Conservation (phyloP, 768 basidiomycete species). For the Hortiboletus flavorubellus region DNA sequence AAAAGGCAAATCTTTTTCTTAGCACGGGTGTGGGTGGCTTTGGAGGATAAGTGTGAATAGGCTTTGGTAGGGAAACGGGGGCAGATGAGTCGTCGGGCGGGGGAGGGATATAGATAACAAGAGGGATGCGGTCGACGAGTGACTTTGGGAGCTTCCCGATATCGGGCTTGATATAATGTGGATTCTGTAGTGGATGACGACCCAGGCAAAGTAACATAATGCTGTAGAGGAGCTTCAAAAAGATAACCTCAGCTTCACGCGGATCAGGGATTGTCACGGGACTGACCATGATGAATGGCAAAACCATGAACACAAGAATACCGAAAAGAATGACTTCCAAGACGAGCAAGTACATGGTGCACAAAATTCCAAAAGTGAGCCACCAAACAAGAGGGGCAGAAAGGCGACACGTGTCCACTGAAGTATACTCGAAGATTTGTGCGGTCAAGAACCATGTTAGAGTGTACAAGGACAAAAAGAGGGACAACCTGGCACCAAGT, state of each 20-base stretch:
- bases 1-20: conserved; percentile 54
- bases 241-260: conserved; percentile 4
- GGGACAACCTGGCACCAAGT: conserved; percentile 42
- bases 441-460: conserved; percentile 81
- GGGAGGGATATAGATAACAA: conserved; percentile 82
- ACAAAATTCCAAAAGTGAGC: conserved; percentile 76
- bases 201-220: conserved; percentile 76
- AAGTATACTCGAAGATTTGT: conserved; percentile 76
- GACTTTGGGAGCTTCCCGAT: conserved; percentile 70
- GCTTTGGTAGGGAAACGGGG: conserved; percentile 42
- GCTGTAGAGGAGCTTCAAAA: conserved; percentile 67
- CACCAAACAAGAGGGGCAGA: conserved; percentile 84
- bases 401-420: conserved; percentile 66
- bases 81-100: conserved; percentile 51
- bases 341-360: conserved; percentile 75
- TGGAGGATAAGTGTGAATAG: conserved; percentile 63
- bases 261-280: not conserved
- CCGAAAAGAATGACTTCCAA: conserved; percentile 72
- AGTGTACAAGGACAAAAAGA: conserved; percentile 67
- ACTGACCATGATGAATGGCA: conserved; percentile 76
- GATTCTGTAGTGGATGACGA: conserved; percentile 74
- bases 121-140: conserved; percentile 74
- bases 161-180: conserved; percentile 71
- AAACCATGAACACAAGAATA: conserved; percentile 72
- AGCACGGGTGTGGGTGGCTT: conserved; percentile 31